These are phyloP conservation scores for Aristolochia fimbriata DNA, from an alignment of 164 flowering plant species.

Conservation along the genomic window DNA sequence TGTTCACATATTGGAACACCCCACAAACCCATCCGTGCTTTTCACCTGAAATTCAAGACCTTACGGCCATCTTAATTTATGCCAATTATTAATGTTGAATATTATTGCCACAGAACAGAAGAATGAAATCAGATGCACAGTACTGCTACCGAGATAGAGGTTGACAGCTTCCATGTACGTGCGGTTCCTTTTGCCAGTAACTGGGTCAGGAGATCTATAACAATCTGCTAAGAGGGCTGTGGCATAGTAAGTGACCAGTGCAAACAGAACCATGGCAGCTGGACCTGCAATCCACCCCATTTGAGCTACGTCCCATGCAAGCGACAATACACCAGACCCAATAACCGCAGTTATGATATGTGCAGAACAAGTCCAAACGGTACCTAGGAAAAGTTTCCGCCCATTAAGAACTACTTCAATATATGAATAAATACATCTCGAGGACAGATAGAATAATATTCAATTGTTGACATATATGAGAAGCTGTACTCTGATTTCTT, in stretches of 20 bases:
- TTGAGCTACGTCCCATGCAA: slow-evolving; percentile 68
- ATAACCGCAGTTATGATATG: slow-evolving; percentile 78
- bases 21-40: slow-evolving; percentile 36
- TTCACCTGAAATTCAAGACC: slow-evolving; percentile 2
- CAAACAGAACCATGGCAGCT: slow-evolving; percentile 36
- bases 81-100: background rate
- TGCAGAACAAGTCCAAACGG: slow-evolving; percentile 55
- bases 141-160: slow-evolving; percentile 46
- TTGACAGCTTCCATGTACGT: slow-evolving; percentile 55
- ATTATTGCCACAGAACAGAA: background rate
- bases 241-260: slow-evolving; percentile 37
- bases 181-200: slow-evolving; percentile 32
- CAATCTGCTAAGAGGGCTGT: slow-evolving; percentile 42
- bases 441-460: background rate
- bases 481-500: background rate
- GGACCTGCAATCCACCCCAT: slow-evolving; percentile 84
- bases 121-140: background rate
- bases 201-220: slow-evolving; percentile 50
- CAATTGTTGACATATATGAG: no score
- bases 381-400: slow-evolving; percentile 29
- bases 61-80: no score
- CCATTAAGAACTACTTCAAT: background rate
- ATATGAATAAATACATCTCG: no score
- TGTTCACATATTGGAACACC: slow-evolving; percentile 27
- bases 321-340: slow-evolving; percentile 74